A percentile compares a stretch with the other conserved stretches of the same genome.
Conservation (phyloP, 1,139 yeast genomes). For the Suhomyces guaymorum region DNA sequence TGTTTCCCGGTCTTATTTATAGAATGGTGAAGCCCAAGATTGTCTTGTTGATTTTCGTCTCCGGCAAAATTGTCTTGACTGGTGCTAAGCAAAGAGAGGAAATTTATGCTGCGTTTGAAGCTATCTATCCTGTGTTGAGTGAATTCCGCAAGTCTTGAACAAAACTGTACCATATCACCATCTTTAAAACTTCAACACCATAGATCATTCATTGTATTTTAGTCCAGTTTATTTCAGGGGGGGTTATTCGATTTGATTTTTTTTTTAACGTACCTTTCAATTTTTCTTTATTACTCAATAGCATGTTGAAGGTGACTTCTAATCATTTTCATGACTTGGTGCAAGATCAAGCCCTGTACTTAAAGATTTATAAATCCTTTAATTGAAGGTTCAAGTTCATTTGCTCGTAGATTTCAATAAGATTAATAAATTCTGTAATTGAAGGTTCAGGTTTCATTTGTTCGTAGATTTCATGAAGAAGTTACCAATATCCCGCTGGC, state of each 20-base stretch:
- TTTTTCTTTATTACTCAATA: conserved; percentile 7
- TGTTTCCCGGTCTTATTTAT: conserved; percentile 96
- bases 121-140: conserved; percentile 95
- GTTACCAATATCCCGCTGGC: conserved; percentile 4
- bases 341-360: no score
- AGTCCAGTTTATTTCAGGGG: conserved; percentile 2
- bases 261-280: conserved; percentile 3
- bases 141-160: conserved; percentile 84
- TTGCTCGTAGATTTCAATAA: no score
- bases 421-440: not conserved
- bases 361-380: conserved; percentile 11
- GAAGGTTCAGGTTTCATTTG: not conserved
- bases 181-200: conserved; percentile 4
- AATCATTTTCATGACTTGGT: conserved; percentile 6
- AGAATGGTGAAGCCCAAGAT: conserved; percentile 99
- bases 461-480: conserved; percentile 2
- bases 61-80: conserved; percentile 95
- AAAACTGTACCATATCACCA: conserved; percentile 9
- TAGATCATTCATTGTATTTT: conserved; percentile 9
- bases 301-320: conserved; percentile 8
- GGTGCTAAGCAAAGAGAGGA: conserved; percentile 99
- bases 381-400: not conserved
- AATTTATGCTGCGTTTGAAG: conserved; percentile 96
- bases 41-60: conserved; percentile 90
- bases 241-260: not conserved